Evolutionary conservation across 805 yeast species (phyloP).

Genomic region (Metschnikowia anglica): DNA sequence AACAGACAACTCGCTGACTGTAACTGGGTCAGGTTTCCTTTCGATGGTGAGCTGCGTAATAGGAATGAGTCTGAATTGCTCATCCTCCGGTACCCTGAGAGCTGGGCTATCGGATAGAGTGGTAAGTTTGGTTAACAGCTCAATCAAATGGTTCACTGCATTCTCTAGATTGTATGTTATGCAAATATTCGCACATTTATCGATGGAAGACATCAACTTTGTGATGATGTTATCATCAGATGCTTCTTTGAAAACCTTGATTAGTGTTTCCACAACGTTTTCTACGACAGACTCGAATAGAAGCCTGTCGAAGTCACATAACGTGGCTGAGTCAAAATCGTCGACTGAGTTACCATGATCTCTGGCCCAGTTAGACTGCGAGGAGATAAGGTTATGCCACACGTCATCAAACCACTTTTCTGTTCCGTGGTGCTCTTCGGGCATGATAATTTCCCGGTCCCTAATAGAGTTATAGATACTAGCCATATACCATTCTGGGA

Average conservation of each 20-base stretch:
- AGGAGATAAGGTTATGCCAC: slow-evolving; percentile 70
- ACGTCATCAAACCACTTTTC: slow-evolving; percentile 88
- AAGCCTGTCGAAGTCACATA: slow-evolving; percentile 64
- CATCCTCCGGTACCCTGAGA: slow-evolving; percentile 14
- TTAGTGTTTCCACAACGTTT: slow-evolving; percentile 66
- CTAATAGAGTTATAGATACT: slow-evolving; percentile 78
- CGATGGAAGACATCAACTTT: slow-evolving; percentile 83
- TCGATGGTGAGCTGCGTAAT: slow-evolving; percentile 44
- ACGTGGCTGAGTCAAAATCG: slow-evolving; percentile 24
- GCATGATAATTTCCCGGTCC: slow-evolving; percentile 91
- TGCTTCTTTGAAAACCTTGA: slow-evolving; percentile 82
- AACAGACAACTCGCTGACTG: slow-evolving; percentile 79
- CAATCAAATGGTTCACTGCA: slow-evolving; percentile 65
- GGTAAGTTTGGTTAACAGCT: slow-evolving; percentile 65
- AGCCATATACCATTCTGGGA: slow-evolving; percentile 81
- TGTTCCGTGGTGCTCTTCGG: slow-evolving; percentile 94
- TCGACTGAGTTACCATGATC: slow-evolving; percentile 14
- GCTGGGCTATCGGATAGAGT: slow-evolving; percentile 50
- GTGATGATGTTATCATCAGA: slow-evolving; percentile 87
- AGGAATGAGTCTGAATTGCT: slow-evolving; percentile 34
- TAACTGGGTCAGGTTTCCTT: slow-evolving; percentile 55
- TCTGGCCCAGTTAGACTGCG: slow-evolving; percentile 31
- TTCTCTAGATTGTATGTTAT: slow-evolving; percentile 55
- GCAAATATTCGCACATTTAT: slow-evolving; percentile 79
- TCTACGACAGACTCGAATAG: slow-evolving; percentile 65